Evolutionary conservation across 805 yeast genomes (phyloP).

Genomic region (Ogataea zsoltii): DNA sequence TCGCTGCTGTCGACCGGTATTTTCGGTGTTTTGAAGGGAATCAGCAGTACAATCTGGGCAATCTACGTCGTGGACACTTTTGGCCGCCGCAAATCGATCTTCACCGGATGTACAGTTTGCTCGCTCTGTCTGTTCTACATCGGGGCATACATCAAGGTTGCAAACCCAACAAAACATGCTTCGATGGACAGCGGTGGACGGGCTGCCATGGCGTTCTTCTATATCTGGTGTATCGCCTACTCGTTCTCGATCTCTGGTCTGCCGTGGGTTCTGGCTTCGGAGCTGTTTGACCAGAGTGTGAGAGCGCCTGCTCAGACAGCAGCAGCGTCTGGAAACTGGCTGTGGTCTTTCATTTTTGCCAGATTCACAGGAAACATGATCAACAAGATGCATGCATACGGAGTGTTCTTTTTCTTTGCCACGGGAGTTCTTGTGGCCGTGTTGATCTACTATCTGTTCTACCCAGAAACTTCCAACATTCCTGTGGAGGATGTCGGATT

Average conservation of each 20-base stretch:
- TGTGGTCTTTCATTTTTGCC: conserved; percentile 8
- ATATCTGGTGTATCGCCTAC: conserved; percentile 5
- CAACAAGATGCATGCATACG: conserved; percentile 3
- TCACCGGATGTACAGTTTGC: conserved; percentile 4
- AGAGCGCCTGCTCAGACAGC: conserved; percentile 3
- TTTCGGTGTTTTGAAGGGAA: conserved; percentile 7
- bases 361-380: conserved; percentile 10
- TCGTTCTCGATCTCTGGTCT: conserved; percentile 5
- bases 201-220: conserved; percentile 8
- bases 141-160: conserved; percentile 6
- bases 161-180: not conserved
- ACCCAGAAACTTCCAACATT: conserved; percentile 8
- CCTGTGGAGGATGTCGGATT: conserved; percentile 10
- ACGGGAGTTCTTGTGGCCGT: conserved; percentile 1
- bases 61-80: conserved; percentile 3
- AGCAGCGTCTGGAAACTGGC: conserved; percentile 6
- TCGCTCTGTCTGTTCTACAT: conserved; percentile 8
- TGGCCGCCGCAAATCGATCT: conserved; percentile 6
- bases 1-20: conserved; percentile 31
- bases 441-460: conserved; percentile 1
- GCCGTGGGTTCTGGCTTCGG: conserved; percentile 6
- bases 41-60: conserved; percentile 4
- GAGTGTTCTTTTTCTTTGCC: conserved; percentile 7
- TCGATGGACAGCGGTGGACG: conserved; percentile 3
- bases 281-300: conserved; percentile 6